Base-by-base conservation (phyloP, 192 early-diverging fungal species). In the Podila epigama region DNA sequence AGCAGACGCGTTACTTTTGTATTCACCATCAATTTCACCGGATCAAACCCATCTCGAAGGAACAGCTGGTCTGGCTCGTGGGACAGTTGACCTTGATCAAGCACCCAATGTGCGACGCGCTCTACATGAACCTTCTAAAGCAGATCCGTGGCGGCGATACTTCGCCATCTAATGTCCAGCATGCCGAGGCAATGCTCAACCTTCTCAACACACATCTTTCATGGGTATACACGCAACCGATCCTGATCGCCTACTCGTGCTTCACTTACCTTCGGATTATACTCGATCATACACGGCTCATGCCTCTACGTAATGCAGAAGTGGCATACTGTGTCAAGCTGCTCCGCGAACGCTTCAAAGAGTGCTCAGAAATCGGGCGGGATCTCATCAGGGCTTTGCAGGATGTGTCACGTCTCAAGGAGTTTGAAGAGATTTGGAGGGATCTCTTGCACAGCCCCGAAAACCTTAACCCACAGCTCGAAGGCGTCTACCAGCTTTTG, bases 371-470 rank as follows among this genome's bases (percentile, higher is more conserved):
- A 15, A 69, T 93, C 1, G 92, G 92, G 0, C 77, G 92, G 7
- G 92, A 93, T 63, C 64, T 91, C 0, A 78, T 93, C 22, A 79
- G 91, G 16, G 82, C 87, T 37, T 75, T 93, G 33, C 90, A 91
- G 63, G 87, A 87, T 29, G 85, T 88, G 0, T 80, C 88, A 0
- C 60, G 71, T 16, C 69, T 91, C 16, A 82, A 84, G 9, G 83
- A 79, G 51, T 77, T 93, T 50, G 58, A 66, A 29, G 81, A 79
- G 1, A 72, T 93, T 20, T 89, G 90, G 91, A 42, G 58, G 9
- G 87, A 89, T 59, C 63, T 92, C 15, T 37, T 90, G 18, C 20
- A 84, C 50, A 52, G 51, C 2, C 91, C 90, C 4, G 73, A 81
- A 20, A 69, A 78, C 15, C 58, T 93, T 1, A 85, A 86, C 39